Percentiles rank a stretch among this genome's conserved stretches.
phyloP scores from a whole-genome alignment of 352 stramenopile genomes.

The Globisporangium heterothallicum region DNA sequence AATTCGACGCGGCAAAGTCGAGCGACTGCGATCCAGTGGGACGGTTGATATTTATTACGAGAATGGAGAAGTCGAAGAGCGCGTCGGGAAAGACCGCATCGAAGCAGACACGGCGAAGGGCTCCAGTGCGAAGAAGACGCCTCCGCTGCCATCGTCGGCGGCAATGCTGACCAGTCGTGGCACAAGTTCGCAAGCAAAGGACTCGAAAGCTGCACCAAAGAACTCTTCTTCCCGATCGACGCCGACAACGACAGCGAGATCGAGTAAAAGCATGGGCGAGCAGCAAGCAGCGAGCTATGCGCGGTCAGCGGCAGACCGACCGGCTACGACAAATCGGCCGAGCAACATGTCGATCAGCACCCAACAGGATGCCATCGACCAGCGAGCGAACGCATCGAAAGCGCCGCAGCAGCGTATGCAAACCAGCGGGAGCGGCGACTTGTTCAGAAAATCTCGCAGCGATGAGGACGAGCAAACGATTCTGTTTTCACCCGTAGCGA shows the following conservation, averaged over 20 bases:
- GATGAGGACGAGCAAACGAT: conserved; percentile 6
- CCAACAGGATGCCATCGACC: background rate
- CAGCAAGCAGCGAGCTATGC: background rate
- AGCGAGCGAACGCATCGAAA: background rate
- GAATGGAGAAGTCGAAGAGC: conserved; percentile 44
- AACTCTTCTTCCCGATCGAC: conserved; percentile 1
- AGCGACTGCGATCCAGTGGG: conserved; percentile 39
- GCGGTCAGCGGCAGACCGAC: background rate
- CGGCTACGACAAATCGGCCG: background rate
- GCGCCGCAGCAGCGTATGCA: background rate
- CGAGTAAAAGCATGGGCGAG: conserved; percentile 1
- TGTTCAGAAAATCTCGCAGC: background rate
- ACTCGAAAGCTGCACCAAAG: conserved; percentile 13
- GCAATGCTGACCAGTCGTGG: background rate
- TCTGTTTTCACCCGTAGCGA: conserved; percentile 7
- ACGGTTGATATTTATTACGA: conserved; percentile 49
- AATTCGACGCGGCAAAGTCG: conserved; percentile 28
- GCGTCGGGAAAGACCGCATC: conserved; percentile 34
- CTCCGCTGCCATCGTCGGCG: background rate
- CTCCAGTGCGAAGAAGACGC: conserved; percentile 1
- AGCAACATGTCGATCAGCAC: background rate
- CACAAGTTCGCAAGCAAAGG: conserved; percentile 1
- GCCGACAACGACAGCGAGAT: conserved; percentile 1
- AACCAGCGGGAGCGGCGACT: background rate
- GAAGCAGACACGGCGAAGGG: conserved; percentile 4